Evolutionary conservation across 768 basidiomycete genomes (phyloP), one percentile per base, ranked within the genome.

Genomic region (Boletus fagicola): DNA sequence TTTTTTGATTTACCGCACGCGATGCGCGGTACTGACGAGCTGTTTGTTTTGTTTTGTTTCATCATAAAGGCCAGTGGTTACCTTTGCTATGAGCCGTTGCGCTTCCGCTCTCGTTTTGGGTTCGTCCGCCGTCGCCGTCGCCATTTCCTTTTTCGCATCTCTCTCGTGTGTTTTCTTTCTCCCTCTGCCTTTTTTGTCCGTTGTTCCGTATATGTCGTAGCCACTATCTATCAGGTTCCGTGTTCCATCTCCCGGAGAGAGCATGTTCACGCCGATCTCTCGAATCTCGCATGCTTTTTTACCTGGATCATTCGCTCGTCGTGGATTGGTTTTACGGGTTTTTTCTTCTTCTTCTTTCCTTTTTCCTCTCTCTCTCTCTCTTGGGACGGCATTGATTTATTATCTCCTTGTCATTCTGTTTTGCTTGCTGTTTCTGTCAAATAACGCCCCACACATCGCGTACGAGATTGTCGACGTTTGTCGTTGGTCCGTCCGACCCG

Each of bases 61-160:
- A 24, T 24, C 9, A 36, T 48, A 8, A 58, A 92, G 91, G 92
- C 54, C 92, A 93, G 81, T 94, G 92, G 92, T 75, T 93, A 56
- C 92, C 92, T 30, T 74, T 94, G 49, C 74, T 92, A 73, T 92
- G 7, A 79, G 69, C 59, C 28, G 16, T 22, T 49, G 47, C 39
- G 51, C 44, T 49, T 22, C 35, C 5, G 36, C 35, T 20, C 33
- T 40, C 44, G 35, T 22, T 9, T 22, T 24, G 12, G n/a, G n/a
- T n/a, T 31, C 20, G 33, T 16, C 13, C 33, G 30, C 48, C 20
- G 18, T 9, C 38, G 38, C 38, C 7, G 18, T 15, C 38, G 16
- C 16, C 16, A 5, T 22, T 16, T 49, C 16, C 33, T 18, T 35
- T 22, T 22, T 49, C 28, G 36, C 28, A 40, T 40, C 10, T n/a